Base-by-base conservation (phyloP, 2,329 filamentous ascomycete genomes). In the Aureobasidium mangrovei region DNA sequence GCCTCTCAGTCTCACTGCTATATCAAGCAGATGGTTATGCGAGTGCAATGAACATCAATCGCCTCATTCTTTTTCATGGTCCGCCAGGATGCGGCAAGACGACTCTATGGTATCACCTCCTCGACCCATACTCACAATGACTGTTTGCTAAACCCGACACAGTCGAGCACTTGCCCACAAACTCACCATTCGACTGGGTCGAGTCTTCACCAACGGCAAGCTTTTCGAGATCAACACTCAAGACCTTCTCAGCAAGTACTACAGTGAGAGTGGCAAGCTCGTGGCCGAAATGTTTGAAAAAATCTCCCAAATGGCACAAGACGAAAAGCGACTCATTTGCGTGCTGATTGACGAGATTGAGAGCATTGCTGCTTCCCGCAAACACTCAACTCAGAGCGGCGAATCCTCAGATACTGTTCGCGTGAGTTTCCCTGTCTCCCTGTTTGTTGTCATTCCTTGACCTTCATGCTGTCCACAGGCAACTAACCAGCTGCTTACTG, bases 281-380 rank as follows among this genome's bases (percentile, higher is more conserved):
- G 68, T 77, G 0, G 66, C 66, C 9, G 60, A 66, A 5, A 67
- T 75, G 2, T 77, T 77, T 57, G 69, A 70, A 3, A 64, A 63
- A 7, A 68, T 78, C 9, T 47, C 59, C 29, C 31, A 33, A 2
- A 60, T 68, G 51, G 68, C 69, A 4, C 63, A 70, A 31, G 72
- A 77, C 33, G 64, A 68, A 1, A 64, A 63, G 33, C 70, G 66
- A 0, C 65, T 78, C 3, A 61, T 74, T 12, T 72, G 71, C 45
- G 69, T 78, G 0, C 63, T 77, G 18, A 71, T 78, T 36, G 76
- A 78, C 54, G 76, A 78, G 56, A 69, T 78, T 12, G 76, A 78
- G 57, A 75, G 70, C 2, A 62, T 78, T 18, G 71, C 74, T n/a
- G 66, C 70, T 40, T 69, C 65, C 5, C 69, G 75, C 33, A 70